These are phyloP conservation scores for Alternaria novae-zelandiae DNA, from an alignment of 2,329 filamentous ascomycete species.

Conservation along the genomic window DNA sequence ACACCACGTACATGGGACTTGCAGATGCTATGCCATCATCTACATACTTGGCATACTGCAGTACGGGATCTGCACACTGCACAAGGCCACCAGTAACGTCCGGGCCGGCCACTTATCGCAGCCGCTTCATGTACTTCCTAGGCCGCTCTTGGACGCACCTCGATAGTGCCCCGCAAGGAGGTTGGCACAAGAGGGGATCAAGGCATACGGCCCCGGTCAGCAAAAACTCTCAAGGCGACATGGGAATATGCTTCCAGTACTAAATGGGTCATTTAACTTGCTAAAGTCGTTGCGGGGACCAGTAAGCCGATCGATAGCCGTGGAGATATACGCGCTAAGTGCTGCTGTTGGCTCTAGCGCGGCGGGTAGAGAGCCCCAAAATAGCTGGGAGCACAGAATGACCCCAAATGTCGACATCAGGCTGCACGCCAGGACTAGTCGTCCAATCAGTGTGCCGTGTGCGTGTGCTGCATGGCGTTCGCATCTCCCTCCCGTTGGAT, in stretches of 20 bases:
- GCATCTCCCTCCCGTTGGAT: slow-evolving; percentile 37
- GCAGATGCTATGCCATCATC: slow-evolving; percentile 24
- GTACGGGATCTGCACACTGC: slow-evolving; percentile 42
- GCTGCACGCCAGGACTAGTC: slow-evolving; percentile 32
- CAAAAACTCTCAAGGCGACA: slow-evolving; percentile 20
- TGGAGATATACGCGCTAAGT: slow-evolving; percentile 27
- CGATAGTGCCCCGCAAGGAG: slow-evolving; percentile 36
- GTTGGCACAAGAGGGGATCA: slow-evolving; percentile 31
- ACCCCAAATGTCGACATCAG: slow-evolving; percentile 43
- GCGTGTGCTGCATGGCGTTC: slow-evolving; percentile 35
- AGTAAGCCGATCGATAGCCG: slow-evolving; percentile 36
- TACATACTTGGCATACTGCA: slow-evolving; percentile 41
- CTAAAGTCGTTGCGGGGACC: slow-evolving; percentile 41
- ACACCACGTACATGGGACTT: slow-evolving; percentile 23
- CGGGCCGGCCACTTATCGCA: slow-evolving; percentile 50
- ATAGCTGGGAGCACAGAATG: slow-evolving; percentile 45
- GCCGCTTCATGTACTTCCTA: slow-evolving; percentile 48
- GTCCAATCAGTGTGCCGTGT: slow-evolving; percentile 38
- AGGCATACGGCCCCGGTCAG: slow-evolving; percentile 30
- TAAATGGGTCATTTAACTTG: slow-evolving; percentile 40
- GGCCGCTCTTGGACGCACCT: slow-evolving; percentile 34
- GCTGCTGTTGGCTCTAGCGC: slow-evolving; percentile 28
- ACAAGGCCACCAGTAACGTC: slow-evolving; percentile 44
- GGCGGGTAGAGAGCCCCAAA: slow-evolving; percentile 50
- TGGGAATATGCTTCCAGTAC: slow-evolving; percentile 26